A percentile compares a stretch with the other conserved stretches of the same genome.
Conservation (phyloP, 805 yeast species). For the Starmerella powellii region DNA sequence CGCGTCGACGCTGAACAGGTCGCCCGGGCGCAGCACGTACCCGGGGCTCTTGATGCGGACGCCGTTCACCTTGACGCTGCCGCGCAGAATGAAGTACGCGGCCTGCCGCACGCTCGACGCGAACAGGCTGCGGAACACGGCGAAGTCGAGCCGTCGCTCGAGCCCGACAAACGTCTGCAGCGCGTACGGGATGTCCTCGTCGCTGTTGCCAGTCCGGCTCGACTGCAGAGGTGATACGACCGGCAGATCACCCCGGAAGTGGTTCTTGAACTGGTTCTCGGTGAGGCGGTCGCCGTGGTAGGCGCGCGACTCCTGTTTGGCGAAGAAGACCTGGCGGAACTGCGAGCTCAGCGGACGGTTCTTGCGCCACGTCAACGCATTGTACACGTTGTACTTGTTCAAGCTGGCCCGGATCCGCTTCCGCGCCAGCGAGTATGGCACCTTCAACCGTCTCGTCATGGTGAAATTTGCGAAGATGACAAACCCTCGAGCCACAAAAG, state of each 20-base stretch:
- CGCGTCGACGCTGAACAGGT: conserved; percentile 73
- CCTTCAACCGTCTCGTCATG: conserved; percentile 26
- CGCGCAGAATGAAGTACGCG: conserved; percentile 68
- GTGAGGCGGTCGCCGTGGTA: conserved; percentile 92
- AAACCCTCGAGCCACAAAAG: not conserved
- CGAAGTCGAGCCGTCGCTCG: conserved; percentile 82
- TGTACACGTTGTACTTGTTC: conserved; percentile 85
- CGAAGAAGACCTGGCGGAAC: conserved; percentile 82
- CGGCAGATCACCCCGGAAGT: conserved; percentile 56
- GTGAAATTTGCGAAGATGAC: conserved; percentile 6
- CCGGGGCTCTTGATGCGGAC: conserved; percentile 65
- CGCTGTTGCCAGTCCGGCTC: conserved; percentile 32
- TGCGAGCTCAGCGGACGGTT: conserved; percentile 38
- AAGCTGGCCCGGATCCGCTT: conserved; percentile 63
- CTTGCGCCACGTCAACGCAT: conserved; percentile 60
- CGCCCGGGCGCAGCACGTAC: conserved; percentile 69
- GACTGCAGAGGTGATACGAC: conserved; percentile 77
- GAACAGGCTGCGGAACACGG: conserved; percentile 81
- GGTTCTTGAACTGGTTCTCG: conserved; percentile 65
- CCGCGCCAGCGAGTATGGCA: conserved; percentile 29
- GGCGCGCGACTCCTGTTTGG: conserved; percentile 84
- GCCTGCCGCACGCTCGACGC: conserved; percentile 93
- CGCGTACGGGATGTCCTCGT: conserved; percentile 56
- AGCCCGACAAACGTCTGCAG: conserved; percentile 79
- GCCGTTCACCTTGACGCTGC: conserved; percentile 79